phyloP scores from a whole-genome alignment of 345 rosid genomes.

The thale cress (Arabidopsis thaliana) region TAIR10.1 NC_003074.8:2532501-2533000 shows the following conservation, averaged over 20 bases:
- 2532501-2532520: conserved; percentile 1
- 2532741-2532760: conserved; percentile 53
- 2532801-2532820: conserved; percentile 97
- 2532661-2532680: conserved; percentile 5
- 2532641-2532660: conserved; percentile 85
- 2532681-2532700: neutral
- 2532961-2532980: neutral
- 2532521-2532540: neutral
- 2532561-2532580: neutral
- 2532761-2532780: conserved; percentile 75
- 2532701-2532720: conserved; percentile 11
- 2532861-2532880: conserved; percentile 78
- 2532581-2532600: conserved; percentile 71
- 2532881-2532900: conserved; percentile 93
- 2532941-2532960: conserved; percentile 21
- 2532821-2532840: conserved; percentile 96
- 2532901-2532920: conserved; percentile 68
- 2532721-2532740: conserved; percentile 32
- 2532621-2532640: conserved; percentile 91
- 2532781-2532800: conserved; percentile 88
- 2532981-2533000: neutral
- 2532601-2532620: conserved; percentile 96
- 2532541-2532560: neutral
- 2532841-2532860: conserved; percentile 77
- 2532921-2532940: conserved; percentile 69